Base-by-base conservation (phyloP, 371 early-diverging fungal genomes). In the Rhizomucor miehei region DNA sequence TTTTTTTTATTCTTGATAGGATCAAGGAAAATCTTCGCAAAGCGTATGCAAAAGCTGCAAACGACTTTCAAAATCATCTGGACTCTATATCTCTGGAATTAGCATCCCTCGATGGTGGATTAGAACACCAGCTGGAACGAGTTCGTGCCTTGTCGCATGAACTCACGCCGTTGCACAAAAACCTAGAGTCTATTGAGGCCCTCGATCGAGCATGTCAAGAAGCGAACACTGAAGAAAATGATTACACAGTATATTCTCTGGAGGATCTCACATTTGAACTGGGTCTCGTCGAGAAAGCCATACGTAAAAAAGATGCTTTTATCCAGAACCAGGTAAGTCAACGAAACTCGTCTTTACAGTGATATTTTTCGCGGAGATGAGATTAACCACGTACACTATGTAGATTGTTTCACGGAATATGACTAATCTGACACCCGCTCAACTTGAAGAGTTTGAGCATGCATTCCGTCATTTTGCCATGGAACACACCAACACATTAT, bases 191-290 rank as follows among this genome's bases (percentile, higher is more conserved):
- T 0, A 77, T 95, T 45, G 71, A 85, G 38, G 62, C 69, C 1
- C 61, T 91, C 5, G 87, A 93, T 66, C 66, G 67, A 44, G 85
- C 86, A 41, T 92, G 93, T 57, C 65, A 71, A 1, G 88, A 90
- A 29, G 96, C 94, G 43, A 85, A 89, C 60, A 90, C 94, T 35
- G 96, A 94, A 69, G 95, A 94, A 69, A 93, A 93, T 62, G 96
- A 90, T 66, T 90, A 91, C 56, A 95, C 95, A 4, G 89, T 94
- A 11, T 93, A 89, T 66, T 84, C 92, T 17, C 80, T 87, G 9
- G 93, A 94, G 40, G 96, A 95, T 63, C 73, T 97, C 10, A 77
- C 78, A 21, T 96, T 94, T 63, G 96, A 95, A 49, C 75, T 90
- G 10, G 86, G 82, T 19, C 64, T 94, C 39, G 73, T 93, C 21